Evolutionary conservation across 2,329 filamentous ascomycete genomes (phyloP), one percentile per base, ranked within the genome.

Genomic region (Botrytis tulipae): DNA sequence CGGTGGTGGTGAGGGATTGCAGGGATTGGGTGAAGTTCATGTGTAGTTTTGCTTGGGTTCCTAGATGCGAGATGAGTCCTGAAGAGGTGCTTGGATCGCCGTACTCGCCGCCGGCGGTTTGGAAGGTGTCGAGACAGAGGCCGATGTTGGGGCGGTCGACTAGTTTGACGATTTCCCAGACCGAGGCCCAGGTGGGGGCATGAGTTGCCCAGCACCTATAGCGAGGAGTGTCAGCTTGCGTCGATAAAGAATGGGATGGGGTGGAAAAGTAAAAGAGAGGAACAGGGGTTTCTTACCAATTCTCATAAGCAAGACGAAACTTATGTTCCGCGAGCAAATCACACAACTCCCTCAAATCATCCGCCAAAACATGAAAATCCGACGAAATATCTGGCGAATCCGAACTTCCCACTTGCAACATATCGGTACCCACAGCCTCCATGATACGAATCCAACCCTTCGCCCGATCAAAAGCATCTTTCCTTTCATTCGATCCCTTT

Each of bases 111-210:
- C 91, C 92, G 0, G 88, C 90, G 3, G 88, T 91, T 79, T 95
- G 92, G 82, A 95, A 95, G 0, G 92, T 94, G 77, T 95, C 92
- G 1, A 95, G 86, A 76, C 92, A 95, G 0, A 95, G 83, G 0
- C 92, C 92, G 18, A 94, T 84, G 75, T 95, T 94, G 0, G 85
- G 84, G 4, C 89, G 82, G 76, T 92, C 83, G 3, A 90, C 90
- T 62, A 84, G 84, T 75, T 87, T 79, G 6, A 93, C 90, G 20
- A 94, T 90, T 3, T 87, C 83, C 91, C 91, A 94, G 0, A 90
- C 90, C 67, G 90, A 86, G 76, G 86, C 87, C 92, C 92, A 95
- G 1, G 83, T 85, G 0, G 90, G 87, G 0, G 91, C 90, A 67
- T 89, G 87, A 0, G 91, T 93, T 0, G 90, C 90, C 92, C 92